Evolutionary conservation across 225 moss, liverwort and hornwort genomes (phyloP).

Genomic region (Straminergon stramineum): DNA sequence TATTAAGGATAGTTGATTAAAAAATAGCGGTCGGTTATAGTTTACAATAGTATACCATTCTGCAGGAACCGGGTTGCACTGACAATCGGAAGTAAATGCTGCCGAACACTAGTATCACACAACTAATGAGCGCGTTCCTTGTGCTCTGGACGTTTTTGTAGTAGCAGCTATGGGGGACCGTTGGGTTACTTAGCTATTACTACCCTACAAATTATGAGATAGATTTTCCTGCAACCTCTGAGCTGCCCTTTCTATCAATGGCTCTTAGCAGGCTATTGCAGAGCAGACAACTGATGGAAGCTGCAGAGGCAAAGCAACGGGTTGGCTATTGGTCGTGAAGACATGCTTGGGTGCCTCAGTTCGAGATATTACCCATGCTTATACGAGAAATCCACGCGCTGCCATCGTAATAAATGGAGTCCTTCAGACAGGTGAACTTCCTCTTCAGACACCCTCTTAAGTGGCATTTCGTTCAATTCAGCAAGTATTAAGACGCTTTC

Average conservation of each 20-base stretch:
- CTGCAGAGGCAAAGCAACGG: slow-evolving; percentile 46
- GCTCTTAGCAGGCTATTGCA: slow-evolving; percentile 45
- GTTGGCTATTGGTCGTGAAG: slow-evolving; percentile 92
- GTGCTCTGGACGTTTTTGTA: not conserved
- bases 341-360: slow-evolving; percentile 79
- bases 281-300: slow-evolving; percentile 29
- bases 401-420: slow-evolving; percentile 19
- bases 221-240: not conserved
- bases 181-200: not conserved
- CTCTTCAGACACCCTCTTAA: not conserved
- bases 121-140: not conserved
- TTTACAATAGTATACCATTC: not conserved
- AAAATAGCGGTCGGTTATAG: not conserved
- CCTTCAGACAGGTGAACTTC: slow-evolving; percentile 15
- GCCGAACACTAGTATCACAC: not conserved
- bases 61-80: not conserved
- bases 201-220: not conserved
- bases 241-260: slow-evolving; percentile 14
- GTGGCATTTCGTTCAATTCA: not conserved
- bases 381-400: slow-evolving; percentile 39
- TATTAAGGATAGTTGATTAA: not conserved
- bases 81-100: not conserved
- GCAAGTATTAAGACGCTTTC: not conserved
- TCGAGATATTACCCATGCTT: slow-evolving; percentile 56
- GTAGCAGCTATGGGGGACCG: not conserved